Base-by-base conservation (phyloP, 2,329 filamentous ascomycete species). In the Ceratocystis papillata region DNA sequence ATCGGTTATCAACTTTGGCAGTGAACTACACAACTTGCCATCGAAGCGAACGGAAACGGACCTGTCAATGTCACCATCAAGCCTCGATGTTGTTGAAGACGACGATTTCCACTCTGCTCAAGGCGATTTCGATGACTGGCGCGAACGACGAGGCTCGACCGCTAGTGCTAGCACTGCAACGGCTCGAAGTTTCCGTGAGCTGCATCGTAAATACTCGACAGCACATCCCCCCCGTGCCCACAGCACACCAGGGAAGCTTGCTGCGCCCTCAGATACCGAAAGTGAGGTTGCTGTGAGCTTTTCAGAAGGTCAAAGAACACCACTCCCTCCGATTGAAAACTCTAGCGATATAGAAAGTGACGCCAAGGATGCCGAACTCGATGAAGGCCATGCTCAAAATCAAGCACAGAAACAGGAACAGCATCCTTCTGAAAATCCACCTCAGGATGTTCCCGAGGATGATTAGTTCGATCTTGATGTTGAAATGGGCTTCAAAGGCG, bases 1-100 rank as follows among this genome's bases (percentile, higher is more conserved):
- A 2, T 96, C 91, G 0, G 89, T 99, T 66, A 90, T 99, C 70
- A 95, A 90, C n/a, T 95, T 99, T 73, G 91, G 92, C 7, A 86
- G 87, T n/a, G 93, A 96, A 71, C 86, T 96, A 78, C 87, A 93
- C 72, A 87, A 83, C 67, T 84, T 92, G 76, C 82, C 87, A 0
- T 81, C 85, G 0, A 89, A 93, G 68, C 77, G 79, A 60, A 76
- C 75, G 59, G 74, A 76, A 57, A 77, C 78, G 37, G 72, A 76
- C 7, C 68, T 68, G 15, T 71, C 73, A n/a, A 69, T 72, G 15
- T 78, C 77, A 3, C 74, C 77, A 2, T 69, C 73, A 17, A 45
- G 46, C 12, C 60, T 67, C 5, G 77, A 73, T 66, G 72, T 71
- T 22, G 72, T 72, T 10, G 73, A 74, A 44, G 76, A 78, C 37